Evolutionary conservation across 2,329 filamentous ascomycete genomes (phyloP).

Genomic region (Tolypocladium endophyticum): DNA sequence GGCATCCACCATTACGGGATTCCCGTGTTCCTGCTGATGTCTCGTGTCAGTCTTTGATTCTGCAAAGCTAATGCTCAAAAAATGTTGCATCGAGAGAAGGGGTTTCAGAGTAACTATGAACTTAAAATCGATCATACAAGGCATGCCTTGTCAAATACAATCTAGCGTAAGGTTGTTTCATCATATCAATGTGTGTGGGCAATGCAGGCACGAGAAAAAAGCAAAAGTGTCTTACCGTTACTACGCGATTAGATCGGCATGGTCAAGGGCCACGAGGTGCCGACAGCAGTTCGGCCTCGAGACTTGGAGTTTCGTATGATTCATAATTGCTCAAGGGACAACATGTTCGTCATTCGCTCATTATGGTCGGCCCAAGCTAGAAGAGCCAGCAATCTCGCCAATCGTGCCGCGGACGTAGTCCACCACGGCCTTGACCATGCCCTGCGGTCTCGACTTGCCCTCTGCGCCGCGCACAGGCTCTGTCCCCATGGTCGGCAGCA

Average conservation of each 20-base stretch:
- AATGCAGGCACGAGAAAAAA: neutral
- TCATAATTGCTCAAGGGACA: neutral
- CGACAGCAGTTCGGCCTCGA: neutral
- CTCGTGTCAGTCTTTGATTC: neutral
- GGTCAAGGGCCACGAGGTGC: neutral
- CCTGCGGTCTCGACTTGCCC: slow-evolving; percentile 44
- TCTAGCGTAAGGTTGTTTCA: slow-evolving; percentile 33
- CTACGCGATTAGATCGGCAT: neutral
- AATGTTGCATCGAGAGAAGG: neutral
- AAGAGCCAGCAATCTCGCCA: slow-evolving; percentile 28
- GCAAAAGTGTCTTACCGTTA: slow-evolving; percentile 4
- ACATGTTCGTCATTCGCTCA: neutral
- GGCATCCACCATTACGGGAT: neutral
- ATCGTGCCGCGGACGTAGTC: slow-evolving; percentile 45
- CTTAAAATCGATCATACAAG: slow-evolving; percentile 22
- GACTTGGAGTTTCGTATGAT: neutral
- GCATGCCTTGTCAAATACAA: slow-evolving; percentile 33
- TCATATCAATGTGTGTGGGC: slow-evolving; percentile 16
- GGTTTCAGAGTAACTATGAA: slow-evolving; percentile 22
- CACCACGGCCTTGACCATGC: slow-evolving; percentile 56
- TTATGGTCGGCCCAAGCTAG: slow-evolving; percentile 10
- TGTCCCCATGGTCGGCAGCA: slow-evolving; percentile 82
- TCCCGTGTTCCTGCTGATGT: neutral
- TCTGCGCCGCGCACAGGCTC: slow-evolving; percentile 36
- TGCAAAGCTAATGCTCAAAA: neutral